These are phyloP conservation scores for Phytophthora syringae DNA, from an alignment of 352 stramenopile species.

Conservation along the genomic window DNA sequence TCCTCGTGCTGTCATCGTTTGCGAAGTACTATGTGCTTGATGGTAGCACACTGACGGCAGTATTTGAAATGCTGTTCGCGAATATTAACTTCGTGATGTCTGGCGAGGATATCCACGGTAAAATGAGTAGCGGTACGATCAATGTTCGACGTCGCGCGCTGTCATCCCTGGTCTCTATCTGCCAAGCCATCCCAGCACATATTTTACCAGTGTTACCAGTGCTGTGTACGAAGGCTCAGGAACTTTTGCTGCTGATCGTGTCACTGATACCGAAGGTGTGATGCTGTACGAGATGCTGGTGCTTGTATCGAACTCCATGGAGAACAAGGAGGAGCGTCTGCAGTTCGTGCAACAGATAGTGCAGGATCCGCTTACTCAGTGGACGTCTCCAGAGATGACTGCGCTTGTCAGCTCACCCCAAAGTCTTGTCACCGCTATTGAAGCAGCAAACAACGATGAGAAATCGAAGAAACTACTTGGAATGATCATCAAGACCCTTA, in stretches of 20 bases:
- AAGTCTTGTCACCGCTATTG: slow-evolving; percentile 62
- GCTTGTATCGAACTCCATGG: slow-evolving; percentile 82
- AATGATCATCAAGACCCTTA: slow-evolving; percentile 78
- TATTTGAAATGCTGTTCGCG: slow-evolving; percentile 81
- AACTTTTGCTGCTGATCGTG: slow-evolving; percentile 73
- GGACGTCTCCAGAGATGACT: slow-evolving; percentile 74
- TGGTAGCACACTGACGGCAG: slow-evolving; percentile 56
- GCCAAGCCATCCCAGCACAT: slow-evolving; percentile 71
- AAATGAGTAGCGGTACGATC: slow-evolving; percentile 75
- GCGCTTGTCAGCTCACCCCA: slow-evolving; percentile 62
- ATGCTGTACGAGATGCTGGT: slow-evolving; percentile 87
- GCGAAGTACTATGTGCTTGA: slow-evolving; percentile 80
- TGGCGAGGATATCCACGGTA: slow-evolving; percentile 66
- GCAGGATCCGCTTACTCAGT: slow-evolving; percentile 66
- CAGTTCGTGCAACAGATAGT: slow-evolving; percentile 80
- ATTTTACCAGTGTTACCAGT: slow-evolving; percentile 82
- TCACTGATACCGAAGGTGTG: slow-evolving; percentile 80
- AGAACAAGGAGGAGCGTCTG: slow-evolving; percentile 58
- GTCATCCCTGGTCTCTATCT: slow-evolving; percentile 79
- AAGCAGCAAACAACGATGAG: slow-evolving; percentile 40
- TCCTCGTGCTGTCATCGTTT: slow-evolving; percentile 73
- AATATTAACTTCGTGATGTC: slow-evolving; percentile 77
- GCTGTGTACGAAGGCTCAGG: slow-evolving; percentile 68
- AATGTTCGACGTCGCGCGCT: slow-evolving; percentile 73
- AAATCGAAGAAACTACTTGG: slow-evolving; percentile 53